Conservation (phyloP, 148 eudicot genomes). For the Fallopia convolvulus region DNA sequence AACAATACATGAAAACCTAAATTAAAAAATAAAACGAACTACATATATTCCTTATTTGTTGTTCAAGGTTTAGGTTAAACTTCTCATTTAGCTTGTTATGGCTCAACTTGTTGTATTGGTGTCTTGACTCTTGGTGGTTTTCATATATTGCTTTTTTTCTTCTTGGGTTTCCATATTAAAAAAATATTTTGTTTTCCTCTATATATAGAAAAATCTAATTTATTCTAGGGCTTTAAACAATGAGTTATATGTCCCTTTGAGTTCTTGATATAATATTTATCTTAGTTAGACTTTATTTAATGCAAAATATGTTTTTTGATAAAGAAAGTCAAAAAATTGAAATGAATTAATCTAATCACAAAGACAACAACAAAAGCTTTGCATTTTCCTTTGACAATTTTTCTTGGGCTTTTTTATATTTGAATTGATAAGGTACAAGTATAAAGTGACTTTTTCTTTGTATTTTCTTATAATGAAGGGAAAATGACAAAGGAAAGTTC, state of each 20-base stretch:
- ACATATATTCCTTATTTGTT: no score
- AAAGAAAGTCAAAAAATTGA: background rate
- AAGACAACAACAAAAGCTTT: background rate
- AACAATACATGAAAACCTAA: no score
- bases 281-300: background rate
- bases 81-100: no score
- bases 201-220: no score
- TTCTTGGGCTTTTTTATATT: background rate
- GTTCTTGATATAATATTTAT: background rate
- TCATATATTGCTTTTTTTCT: no score
- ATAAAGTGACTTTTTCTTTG: background rate
- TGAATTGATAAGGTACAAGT: background rate
- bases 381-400: background rate
- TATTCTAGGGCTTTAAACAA: background rate
- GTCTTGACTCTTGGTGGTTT: no score
- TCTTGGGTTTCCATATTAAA: no score
- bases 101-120: no score
- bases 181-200: no score
- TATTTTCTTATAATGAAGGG: background rate
- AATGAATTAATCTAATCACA: background rate
- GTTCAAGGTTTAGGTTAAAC: no score
- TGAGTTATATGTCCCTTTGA: background rate
- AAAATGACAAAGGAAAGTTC: background rate
- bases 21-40: no score
- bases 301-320: background rate